phyloP scores from a whole-genome alignment of 2,329 filamentous ascomycete genomes.

The Cryphonectria nitschkei region DNA sequence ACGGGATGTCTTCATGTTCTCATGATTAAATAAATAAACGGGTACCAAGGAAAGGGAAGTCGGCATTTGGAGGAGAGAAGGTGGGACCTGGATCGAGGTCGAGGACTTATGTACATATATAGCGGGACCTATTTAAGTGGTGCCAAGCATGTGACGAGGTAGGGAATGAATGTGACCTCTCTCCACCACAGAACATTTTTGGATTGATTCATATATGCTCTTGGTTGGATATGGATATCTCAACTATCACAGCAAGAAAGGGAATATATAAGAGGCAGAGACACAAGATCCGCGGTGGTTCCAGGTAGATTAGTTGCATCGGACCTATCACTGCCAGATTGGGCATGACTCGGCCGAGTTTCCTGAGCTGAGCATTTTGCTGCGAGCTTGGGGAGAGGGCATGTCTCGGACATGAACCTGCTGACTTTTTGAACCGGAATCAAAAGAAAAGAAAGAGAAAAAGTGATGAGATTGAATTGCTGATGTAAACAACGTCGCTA shows the following conservation, averaged over 20 bases:
- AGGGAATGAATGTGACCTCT: not conserved
- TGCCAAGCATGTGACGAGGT: not conserved
- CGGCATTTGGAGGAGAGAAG: not conserved
- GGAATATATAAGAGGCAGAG: not conserved
- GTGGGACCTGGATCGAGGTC: not conserved
- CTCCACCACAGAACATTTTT: not conserved
- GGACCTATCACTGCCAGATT: not conserved
- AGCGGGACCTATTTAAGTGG: not conserved
- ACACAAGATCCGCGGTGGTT: not conserved
- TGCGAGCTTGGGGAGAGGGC: too few relatives aligned
- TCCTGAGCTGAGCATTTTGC: not conserved
- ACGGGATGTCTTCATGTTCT: not conserved
- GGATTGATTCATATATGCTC: not conserved
- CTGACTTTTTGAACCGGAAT: not conserved
- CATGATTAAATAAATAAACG: not conserved
- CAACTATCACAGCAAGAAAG: not conserved
- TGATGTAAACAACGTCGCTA: too few relatives aligned
- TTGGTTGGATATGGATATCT: not conserved
- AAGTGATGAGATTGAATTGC: too few relatives aligned
- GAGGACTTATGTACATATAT: not conserved
- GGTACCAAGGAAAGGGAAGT: not conserved
- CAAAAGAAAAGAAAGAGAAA: not conserved
- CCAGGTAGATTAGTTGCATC: not conserved
- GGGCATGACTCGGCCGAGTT: slow-evolving; percentile 3
- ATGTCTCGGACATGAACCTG: too few relatives aligned